Evolutionary conservation across 495 filamentous ascomycete genomes (phyloP), one percentile per base, ranked within the genome.

Genomic region (Aspergillus ellipticus): DNA sequence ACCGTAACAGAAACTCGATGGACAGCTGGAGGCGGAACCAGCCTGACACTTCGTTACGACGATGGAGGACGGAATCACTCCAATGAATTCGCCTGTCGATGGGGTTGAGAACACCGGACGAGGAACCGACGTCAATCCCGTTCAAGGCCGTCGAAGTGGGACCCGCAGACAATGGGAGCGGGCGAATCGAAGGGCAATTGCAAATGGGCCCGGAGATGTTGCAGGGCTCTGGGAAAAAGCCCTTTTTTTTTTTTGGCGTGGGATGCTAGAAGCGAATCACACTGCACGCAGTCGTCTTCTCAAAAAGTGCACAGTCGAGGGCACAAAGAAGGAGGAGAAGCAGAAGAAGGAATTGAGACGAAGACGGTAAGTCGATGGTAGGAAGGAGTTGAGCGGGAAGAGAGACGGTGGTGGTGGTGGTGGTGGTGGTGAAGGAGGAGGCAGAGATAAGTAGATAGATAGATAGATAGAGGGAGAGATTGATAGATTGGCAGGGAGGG

Each of bases 201-300:
- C 52, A 64, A 73, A 68, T 61, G 50, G 58, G 64, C n/a, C 70
- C 63, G 58, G 49, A 42, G 56, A 53, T 46, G 53, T 57, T 59
- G 61, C 53, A 58, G 56, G 53, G 56, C 56, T 37, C 19, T 35
- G 33, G 49, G 47, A 57, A 54, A 48, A 60, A 49, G 9, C 13
- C 13, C 33, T 37, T 37, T 37, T 37, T 37, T 15, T 37, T 31
- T 31, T 31, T 31, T 31, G 28, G 39, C 43, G 48, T 65, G 41
- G 51, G 33, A 49, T 4, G 31, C 21, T 13, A 52, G 31, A 62
- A 57, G 37, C 37, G n/a, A 41, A 49, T 2, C 37, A 26, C 55
- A 48, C 42, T 42, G 9, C 51, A 49, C 51, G 51, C 57, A 55
- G 48, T 54, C 54, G 55, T 70, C 55, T 68, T 62, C 65, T 59